phyloP scores from a whole-genome alignment of 2,329 filamentous ascomycete species.

The Cytospora schulzeri region DNA sequence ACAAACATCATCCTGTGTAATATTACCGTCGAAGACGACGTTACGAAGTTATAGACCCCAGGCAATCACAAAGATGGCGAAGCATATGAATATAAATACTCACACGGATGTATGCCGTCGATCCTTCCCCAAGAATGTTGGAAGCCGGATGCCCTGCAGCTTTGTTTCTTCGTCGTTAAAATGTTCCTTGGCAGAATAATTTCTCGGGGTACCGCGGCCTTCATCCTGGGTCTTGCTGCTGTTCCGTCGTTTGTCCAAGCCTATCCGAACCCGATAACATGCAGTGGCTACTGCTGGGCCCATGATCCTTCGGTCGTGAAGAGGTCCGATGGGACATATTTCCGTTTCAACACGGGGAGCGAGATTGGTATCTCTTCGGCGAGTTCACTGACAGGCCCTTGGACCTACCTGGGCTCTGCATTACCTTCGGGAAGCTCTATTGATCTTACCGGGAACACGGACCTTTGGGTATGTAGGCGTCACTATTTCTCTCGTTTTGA shows the following conservation, averaged over 20 bases:
- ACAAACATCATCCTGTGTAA: not conserved
- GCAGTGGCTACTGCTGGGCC: slow-evolving; percentile 41
- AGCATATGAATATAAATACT: not conserved
- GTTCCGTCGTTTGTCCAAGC: slow-evolving; percentile 27
- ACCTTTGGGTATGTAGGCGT: slow-evolving; percentile 44
- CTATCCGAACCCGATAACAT: slow-evolving; percentile 39
- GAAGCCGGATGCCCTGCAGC: not conserved
- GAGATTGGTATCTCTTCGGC: slow-evolving; percentile 41
- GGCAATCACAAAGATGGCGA: not conserved
- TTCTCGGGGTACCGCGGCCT: slow-evolving; percentile 1
- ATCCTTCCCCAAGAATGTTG: not conserved
- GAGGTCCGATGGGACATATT: slow-evolving; percentile 42
- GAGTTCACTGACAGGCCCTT: slow-evolving; percentile 39
- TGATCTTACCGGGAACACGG: slow-evolving; percentile 42
- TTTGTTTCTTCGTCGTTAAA: not conserved
- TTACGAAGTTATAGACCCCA: not conserved
- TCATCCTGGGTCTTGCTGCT: slow-evolving; percentile 26
- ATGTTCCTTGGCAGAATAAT: slow-evolving; percentile 17
- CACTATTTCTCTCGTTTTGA: not conserved
- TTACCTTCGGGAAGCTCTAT: slow-evolving; percentile 44
- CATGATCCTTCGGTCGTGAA: slow-evolving; percentile 43
- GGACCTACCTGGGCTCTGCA: slow-evolving; percentile 46
- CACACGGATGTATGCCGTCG: not conserved
- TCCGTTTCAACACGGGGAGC: slow-evolving; percentile 42
- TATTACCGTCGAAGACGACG: not conserved